A percentile compares a stretch with the other conserved stretches of the same genome.
phyloP scores from a whole-genome alignment of 495 filamentous ascomycete genomes.

The Penicillium maclennaniae region DNA sequence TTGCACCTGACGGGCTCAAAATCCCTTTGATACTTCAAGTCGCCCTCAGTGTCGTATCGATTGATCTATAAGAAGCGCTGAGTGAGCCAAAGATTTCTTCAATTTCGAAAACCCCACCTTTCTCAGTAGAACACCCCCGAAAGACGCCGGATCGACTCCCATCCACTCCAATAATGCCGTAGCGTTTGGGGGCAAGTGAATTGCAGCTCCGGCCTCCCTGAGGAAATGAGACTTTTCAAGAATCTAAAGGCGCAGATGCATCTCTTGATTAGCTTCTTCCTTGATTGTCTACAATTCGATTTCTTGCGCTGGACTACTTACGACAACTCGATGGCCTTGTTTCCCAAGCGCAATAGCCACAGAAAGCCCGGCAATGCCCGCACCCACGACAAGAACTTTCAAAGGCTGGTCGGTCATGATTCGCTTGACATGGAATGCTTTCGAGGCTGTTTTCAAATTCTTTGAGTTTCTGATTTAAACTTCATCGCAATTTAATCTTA shows the following conservation, averaged over 20 bases:
- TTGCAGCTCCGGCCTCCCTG: slow-evolving; percentile 55
- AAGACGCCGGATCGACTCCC: slow-evolving; percentile 41
- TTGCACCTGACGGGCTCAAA: slow-evolving; percentile 15
- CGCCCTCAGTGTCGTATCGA: slow-evolving; percentile 15
- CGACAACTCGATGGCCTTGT: slow-evolving; percentile 29
- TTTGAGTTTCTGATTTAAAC: too few relatives aligned
- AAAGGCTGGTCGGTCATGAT: slow-evolving; percentile 6
- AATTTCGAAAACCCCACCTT: slow-evolving; percentile 8
- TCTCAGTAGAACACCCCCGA: slow-evolving; percentile 24
- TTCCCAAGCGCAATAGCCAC: slow-evolving; percentile 30
- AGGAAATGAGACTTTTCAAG: slow-evolving; percentile 49
- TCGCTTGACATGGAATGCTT: too few relatives aligned
- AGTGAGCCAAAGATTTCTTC: background rate
- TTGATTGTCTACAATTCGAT: too few relatives aligned
- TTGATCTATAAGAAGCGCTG: slow-evolving; percentile 2
- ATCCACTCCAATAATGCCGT: slow-evolving; percentile 42
- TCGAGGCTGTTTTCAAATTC: too few relatives aligned
- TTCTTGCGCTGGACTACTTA: slow-evolving; percentile 4
- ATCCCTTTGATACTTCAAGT: slow-evolving; percentile 18
- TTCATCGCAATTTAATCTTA: too few relatives aligned
- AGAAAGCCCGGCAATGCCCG: slow-evolving; percentile 30
- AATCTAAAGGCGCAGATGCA: slow-evolving; percentile 25
- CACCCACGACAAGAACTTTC: slow-evolving; percentile 26
- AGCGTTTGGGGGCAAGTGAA: slow-evolving; percentile 49
- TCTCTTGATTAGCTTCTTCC: background rate